Evolutionary conservation across 2,329 filamentous ascomycete species (phyloP).

Genomic region (Peltaster fructicola): DNA sequence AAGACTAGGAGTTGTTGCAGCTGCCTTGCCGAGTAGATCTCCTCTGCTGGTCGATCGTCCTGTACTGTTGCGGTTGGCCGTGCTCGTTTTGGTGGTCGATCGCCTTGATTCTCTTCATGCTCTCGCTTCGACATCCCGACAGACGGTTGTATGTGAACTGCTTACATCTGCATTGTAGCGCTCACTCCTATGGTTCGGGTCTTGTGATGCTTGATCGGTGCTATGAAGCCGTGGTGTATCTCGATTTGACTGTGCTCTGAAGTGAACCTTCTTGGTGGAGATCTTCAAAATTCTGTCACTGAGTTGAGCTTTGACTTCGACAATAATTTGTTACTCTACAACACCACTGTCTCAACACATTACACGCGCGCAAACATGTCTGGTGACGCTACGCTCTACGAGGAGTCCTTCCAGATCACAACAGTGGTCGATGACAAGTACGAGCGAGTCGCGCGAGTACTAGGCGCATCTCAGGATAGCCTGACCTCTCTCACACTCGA

Average conservation of each 20-base stretch:
- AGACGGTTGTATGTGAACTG: too few relatives aligned
- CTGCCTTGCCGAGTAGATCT: slow-evolving; percentile 46
- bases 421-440: slow-evolving; percentile 73
- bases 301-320: too few relatives aligned
- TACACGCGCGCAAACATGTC: slow-evolving; percentile 47
- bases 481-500: slow-evolving; percentile 68
- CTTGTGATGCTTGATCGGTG: too few relatives aligned
- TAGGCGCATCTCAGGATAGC: slow-evolving; percentile 56
- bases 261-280: too few relatives aligned
- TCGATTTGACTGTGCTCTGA: too few relatives aligned
- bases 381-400: slow-evolving; percentile 72
- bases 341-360: too few relatives aligned
- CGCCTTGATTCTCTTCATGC: slow-evolving; percentile 8
- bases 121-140: slow-evolving; percentile 15
- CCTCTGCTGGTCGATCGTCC: slow-evolving; percentile 36
- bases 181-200: too few relatives aligned
- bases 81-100: slow-evolving; percentile 16
- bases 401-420: slow-evolving; percentile 76
- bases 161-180: too few relatives aligned
- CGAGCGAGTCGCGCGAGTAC: slow-evolving; percentile 80
- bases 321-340: too few relatives aligned
- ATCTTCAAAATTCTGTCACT: too few relatives aligned
- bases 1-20: slow-evolving; percentile 52
- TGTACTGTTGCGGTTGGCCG: slow-evolving; percentile 10
- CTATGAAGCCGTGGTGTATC: too few relatives aligned